phyloP scores from a whole-genome alignment of 495 filamentous ascomycete species.

The Penicillium ucsense region DNA sequence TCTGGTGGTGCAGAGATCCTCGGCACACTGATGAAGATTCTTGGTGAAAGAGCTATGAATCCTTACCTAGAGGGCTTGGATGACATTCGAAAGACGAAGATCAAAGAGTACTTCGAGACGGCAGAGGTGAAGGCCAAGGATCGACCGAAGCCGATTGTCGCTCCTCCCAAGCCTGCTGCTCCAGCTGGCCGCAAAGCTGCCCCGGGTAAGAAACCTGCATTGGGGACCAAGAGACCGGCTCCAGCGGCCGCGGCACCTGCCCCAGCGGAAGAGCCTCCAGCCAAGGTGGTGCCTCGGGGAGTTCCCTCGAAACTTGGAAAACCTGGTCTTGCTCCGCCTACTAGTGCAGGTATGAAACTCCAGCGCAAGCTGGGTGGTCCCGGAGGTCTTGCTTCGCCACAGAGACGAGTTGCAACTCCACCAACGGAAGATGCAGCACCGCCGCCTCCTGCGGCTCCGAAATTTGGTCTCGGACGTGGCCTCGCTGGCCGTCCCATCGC shows the following conservation, averaged over 20 bases:
- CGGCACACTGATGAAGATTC: slow-evolving; percentile 96
- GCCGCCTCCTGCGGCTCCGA: slow-evolving; percentile 46
- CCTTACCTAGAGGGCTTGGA: slow-evolving; percentile 91
- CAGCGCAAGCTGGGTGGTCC: slow-evolving; percentile 55
- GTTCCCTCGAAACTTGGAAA: slow-evolving; percentile 60
- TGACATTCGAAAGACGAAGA: slow-evolving; percentile 90
- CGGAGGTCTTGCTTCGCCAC: slow-evolving; percentile 54
- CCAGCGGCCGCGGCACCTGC: slow-evolving; percentile 48
- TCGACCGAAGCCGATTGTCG: slow-evolving; percentile 74
- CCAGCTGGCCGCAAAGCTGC: slow-evolving; percentile 36
- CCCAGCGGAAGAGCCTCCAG: slow-evolving; percentile 46
- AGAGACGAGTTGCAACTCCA: slow-evolving; percentile 45
- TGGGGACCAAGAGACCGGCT: slow-evolving; percentile 44
- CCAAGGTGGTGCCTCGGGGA: slow-evolving; percentile 50
- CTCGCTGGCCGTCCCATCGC: slow-evolving; percentile 79
- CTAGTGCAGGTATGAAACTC: slow-evolving; percentile 56
- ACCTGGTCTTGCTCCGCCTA: slow-evolving; percentile 42
- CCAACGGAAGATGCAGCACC: slow-evolving; percentile 47
- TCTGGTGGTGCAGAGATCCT: slow-evolving; percentile 84
- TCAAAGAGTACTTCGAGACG: slow-evolving; percentile 87
- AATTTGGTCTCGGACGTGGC: slow-evolving; percentile 60
- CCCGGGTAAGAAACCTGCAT: slow-evolving; percentile 43
- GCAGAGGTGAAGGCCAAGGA: slow-evolving; percentile 96
- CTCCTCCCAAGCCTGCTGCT: slow-evolving; percentile 49
- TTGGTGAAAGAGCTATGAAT: slow-evolving; percentile 94